Evolutionary conservation across 2,329 filamentous ascomycete species (phyloP).

Genomic region (Fusarium sp.): DNA sequence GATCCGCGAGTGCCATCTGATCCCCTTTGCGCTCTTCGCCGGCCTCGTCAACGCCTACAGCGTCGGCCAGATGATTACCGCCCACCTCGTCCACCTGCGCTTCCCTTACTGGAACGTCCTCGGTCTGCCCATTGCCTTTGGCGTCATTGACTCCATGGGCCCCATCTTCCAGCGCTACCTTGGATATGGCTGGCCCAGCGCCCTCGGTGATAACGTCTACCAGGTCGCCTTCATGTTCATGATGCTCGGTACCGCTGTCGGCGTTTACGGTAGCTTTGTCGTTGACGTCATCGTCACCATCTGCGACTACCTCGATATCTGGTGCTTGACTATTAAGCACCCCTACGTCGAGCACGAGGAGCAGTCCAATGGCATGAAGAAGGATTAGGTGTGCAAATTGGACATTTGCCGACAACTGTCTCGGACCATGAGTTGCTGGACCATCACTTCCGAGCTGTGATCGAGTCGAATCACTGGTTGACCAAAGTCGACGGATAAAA

Average conservation of each 20-base stretch:
- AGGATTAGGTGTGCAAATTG: conserved; percentile 45
- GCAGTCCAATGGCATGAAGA: conserved; percentile 50
- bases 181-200: conserved; percentile 80
- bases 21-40: conserved; percentile 90
- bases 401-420: not conserved
- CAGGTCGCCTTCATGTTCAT: conserved; percentile 92
- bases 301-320: conserved; percentile 98
- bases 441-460: not conserved
- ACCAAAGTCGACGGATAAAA: not conserved
- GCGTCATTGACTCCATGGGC: conserved; percentile 83
- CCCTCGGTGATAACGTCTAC: conserved; percentile 81
- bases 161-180: conserved; percentile 70
- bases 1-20: conserved; percentile 84
- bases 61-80: conserved; percentile 95
- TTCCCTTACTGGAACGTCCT: conserved; percentile 95
- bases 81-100: conserved; percentile 85
- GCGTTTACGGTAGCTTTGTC: conserved; percentile 97
- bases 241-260: conserved; percentile 85
- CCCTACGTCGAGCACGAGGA: conserved; percentile 62
- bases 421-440: not conserved
- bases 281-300: conserved; percentile 98
- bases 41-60: conserved; percentile 94
- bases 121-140: conserved; percentile 79
- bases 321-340: conserved; percentile 98
- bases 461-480: not conserved